Base-by-base conservation (phyloP, 768 basidiomycete species). In the Astraeus odoratus region DNA sequence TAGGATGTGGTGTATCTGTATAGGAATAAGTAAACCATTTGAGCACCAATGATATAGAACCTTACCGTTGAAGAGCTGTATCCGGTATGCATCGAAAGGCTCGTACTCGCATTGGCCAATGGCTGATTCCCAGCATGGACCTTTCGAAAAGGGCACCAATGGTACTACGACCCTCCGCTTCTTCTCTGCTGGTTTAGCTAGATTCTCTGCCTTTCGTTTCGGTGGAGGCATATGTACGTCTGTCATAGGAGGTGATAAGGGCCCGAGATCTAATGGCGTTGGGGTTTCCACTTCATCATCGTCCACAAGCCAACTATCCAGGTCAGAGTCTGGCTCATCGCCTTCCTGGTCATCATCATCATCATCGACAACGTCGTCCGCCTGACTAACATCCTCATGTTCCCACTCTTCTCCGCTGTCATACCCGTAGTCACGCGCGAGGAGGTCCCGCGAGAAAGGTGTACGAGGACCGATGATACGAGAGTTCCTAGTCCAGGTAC, bases 391-490 rank as follows among this genome's bases (percentile, higher is more conserved):
- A 18, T 81, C 80, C 58, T 93, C 92, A 46, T 86, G 87, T 51
- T 91, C 90, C 96, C 96, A 98, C 54, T 98, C 96, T 54, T 83
- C 91, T 12, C 90, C 95, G 42, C 89, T 93, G 67, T 99, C 94
- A 57, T 94, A 90, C 4, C 77, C 76, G 61, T 98, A 99, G 64
- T 98, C 92, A 43, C 88, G 74, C 10, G 77, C 73, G 1, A 83
- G 68, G 9, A 78, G 70, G 56, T 99, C 96, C 51, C 78, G 77
- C 2, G 75, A 80, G 49, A 95, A 84, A 1, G 96, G 94, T 15
- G 75, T 78, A 13, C 96, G 80, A 2, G 93, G 83, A 1, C 91
- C 85, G 48, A 98, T 80, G 26, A 78, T 65, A 15, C 72, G 71
- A 12, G 92, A 94, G 48, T 72, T 78, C 43, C 85, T 82, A 7